A percentile compares a stretch with the other conserved stretches of the same genome.
Evolutionary conservation across 495 filamentous ascomycete genomes (phyloP).

Genomic region (Tuber aestivum): DNA sequence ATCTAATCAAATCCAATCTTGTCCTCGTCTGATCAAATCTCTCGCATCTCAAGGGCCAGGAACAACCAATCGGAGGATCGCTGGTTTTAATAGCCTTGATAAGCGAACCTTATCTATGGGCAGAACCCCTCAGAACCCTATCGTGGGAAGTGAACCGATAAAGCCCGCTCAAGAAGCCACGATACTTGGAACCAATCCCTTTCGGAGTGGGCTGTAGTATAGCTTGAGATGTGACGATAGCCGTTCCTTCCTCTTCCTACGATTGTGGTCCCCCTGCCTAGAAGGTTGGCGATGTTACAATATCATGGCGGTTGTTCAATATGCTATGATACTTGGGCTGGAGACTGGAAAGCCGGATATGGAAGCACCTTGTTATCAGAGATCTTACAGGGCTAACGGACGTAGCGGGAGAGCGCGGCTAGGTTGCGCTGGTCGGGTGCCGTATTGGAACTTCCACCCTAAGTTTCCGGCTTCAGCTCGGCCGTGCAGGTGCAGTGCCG

Average conservation of each 20-base stretch:
- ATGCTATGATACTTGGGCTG: neutral
- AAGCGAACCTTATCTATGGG: neutral
- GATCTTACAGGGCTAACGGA: neutral
- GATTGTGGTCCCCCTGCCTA: neutral
- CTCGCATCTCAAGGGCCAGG: neutral
- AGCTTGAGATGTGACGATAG: neutral
- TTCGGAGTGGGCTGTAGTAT: neutral
- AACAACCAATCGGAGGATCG: neutral
- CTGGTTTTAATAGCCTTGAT: neutral
- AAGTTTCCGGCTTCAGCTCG: neutral
- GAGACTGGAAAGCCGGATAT: neutral
- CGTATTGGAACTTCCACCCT: neutral
- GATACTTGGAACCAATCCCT: neutral
- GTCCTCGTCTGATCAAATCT: neutral
- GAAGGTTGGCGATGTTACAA: neutral
- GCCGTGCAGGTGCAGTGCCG: neutral
- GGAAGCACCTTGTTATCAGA: neutral
- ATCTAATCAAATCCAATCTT: neutral
- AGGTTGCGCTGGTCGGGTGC: neutral
- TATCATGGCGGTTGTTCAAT: neutral
- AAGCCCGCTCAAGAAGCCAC: neutral
- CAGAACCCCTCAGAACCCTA: neutral
- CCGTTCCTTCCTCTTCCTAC: neutral
- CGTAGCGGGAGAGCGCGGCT: neutral
- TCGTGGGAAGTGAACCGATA: neutral